A percentile compares a stretch with the other conserved stretches of the same genome.
Evolutionary conservation across 2,329 filamentous ascomycete genomes (phyloP).

Genomic region (Zalaria obscura): DNA sequence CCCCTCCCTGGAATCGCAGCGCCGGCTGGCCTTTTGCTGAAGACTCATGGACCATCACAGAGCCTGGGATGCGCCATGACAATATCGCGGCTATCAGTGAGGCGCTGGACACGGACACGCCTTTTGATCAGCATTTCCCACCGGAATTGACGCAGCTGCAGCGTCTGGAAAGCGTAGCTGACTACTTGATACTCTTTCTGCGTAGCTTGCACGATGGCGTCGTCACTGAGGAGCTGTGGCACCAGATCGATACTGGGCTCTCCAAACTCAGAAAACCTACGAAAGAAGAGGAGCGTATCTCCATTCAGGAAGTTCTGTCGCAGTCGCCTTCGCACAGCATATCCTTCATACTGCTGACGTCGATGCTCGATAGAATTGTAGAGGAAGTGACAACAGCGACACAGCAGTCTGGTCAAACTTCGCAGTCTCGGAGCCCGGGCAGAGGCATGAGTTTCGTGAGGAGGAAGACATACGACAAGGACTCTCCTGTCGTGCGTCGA

Average conservation of each 20-base stretch:
- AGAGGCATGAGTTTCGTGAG: slow-evolving; percentile 16
- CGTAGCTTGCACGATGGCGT: slow-evolving; percentile 65
- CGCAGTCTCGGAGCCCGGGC: slow-evolving; percentile 9
- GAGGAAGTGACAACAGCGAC: slow-evolving; percentile 33
- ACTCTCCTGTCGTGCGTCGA: slow-evolving; percentile 39
- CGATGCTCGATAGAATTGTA: slow-evolving; percentile 52
- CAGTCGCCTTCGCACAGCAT: slow-evolving; percentile 68
- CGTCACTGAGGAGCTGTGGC: slow-evolving; percentile 57
- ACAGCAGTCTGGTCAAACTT: slow-evolving; percentile 10
- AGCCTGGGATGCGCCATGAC: slow-evolving; percentile 25
- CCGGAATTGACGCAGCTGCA: slow-evolving; percentile 48
- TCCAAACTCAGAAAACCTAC: slow-evolving; percentile 27
- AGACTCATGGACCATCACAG: slow-evolving; percentile 32
- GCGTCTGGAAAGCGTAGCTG: slow-evolving; percentile 60
- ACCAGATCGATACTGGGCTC: slow-evolving; percentile 47
- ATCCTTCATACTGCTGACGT: slow-evolving; percentile 73
- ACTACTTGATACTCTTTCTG: slow-evolving; percentile 62
- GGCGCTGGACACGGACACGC: slow-evolving; percentile 57
- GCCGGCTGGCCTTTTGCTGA: slow-evolving; percentile 47
- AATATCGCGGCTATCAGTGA: slow-evolving; percentile 36
- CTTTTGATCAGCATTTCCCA: slow-evolving; percentile 47
- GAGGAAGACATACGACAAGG: slow-evolving; percentile 24
- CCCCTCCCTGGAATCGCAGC: slow-evolving; percentile 39
- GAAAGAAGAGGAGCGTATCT: slow-evolving; percentile 42
- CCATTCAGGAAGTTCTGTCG: slow-evolving; percentile 61